phyloP scores from a whole-genome alignment of 306 rosid genomes.

The Gastrolobium bilobum region DNA sequence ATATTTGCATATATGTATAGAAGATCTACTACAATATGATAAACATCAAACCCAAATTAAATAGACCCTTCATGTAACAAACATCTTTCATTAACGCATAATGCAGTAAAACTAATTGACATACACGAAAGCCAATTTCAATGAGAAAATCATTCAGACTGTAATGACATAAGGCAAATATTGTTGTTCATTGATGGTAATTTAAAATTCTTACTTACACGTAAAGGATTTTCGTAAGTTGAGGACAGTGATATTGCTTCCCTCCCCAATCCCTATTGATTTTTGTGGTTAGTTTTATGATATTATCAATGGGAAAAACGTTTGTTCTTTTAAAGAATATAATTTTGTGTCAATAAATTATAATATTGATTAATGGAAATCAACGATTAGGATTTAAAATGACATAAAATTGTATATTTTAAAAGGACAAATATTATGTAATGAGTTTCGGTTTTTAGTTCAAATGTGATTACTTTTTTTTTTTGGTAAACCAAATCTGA shows the following conservation, averaged over 20 bases:
- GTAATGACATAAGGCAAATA: neutral
- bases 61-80: neutral
- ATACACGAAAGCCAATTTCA: constrained; percentile 19
- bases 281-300: constrained; percentile 14
- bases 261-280: neutral
- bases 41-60: no score
- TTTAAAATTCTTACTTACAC: constrained; percentile 41
- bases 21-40: no score
- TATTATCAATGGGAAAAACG: no score
- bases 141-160: neutral
- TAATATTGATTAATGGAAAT: no score
- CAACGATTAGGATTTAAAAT: no score
- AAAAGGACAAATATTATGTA: no score
- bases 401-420: no score
- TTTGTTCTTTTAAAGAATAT: neutral
- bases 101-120: neutral
- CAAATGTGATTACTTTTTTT: neutral
- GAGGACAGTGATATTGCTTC: constrained; percentile 11
- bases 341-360: no score
- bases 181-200: constrained; percentile 20
- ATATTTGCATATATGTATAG: no score
- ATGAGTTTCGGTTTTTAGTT: constrained; percentile 4
- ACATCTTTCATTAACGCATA: neutral
- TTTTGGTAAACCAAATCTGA: no score
- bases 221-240: constrained; percentile 27